Evolutionary conservation across 2,329 filamentous ascomycete genomes (phyloP).

Genomic region (Tolypocladium sp.): DNA sequence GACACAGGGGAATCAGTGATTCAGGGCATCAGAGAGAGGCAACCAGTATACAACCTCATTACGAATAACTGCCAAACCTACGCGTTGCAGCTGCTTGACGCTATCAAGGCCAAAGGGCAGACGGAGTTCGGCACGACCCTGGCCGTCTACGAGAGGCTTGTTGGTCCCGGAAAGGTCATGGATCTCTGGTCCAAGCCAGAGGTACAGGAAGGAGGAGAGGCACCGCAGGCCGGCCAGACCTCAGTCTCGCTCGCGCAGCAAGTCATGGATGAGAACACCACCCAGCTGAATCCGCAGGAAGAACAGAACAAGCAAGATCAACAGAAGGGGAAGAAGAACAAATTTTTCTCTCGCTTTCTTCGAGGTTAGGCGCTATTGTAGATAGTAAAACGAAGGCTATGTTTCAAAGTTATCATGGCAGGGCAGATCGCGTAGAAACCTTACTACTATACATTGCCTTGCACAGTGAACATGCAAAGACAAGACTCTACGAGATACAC

Average conservation of each 20-base stretch:
- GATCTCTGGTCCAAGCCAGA: constrained; percentile 37
- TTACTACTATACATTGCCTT: too few relatives aligned
- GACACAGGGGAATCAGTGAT: constrained; percentile 41
- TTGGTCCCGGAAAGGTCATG: constrained; percentile 37
- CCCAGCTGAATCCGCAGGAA: constrained; percentile 34
- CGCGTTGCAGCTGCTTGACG: constrained; percentile 41
- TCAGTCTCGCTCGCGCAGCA: constrained; percentile 40
- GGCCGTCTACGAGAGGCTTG: constrained; percentile 41
- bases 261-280: constrained; percentile 46
- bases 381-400: neutral
- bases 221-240: neutral
- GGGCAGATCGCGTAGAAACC: too few relatives aligned
- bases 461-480: too few relatives aligned
- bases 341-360: constrained; percentile 5
- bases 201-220: constrained; percentile 3
- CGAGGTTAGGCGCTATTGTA: neutral
- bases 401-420: too few relatives aligned
- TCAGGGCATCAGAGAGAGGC: constrained; percentile 36
- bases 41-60: constrained; percentile 47
- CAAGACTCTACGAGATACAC: too few relatives aligned
- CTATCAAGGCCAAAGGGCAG: constrained; percentile 40
- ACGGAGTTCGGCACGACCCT: constrained; percentile 44
- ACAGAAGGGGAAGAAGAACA: neutral
- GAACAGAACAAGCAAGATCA: constrained; percentile 12
- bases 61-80: constrained; percentile 53